Evolutionary conservation across 768 basidiomycete genomes (phyloP), one percentile per base, ranked within the genome.

Genomic region (Psilocybe azurescens): DNA sequence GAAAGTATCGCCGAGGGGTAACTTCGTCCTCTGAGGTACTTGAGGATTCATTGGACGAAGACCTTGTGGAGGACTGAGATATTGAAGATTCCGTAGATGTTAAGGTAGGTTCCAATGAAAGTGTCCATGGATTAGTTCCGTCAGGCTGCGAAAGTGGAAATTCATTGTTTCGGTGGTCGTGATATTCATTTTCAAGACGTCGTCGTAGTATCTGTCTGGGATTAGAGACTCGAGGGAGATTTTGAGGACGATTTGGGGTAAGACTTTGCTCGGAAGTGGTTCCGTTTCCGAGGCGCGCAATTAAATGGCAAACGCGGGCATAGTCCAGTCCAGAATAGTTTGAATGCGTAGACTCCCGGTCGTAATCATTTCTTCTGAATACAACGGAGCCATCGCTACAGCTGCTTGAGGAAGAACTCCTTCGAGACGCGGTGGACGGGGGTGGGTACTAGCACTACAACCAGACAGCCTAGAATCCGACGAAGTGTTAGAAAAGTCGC

Each of bases 81-180:
- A 63, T 52, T 47, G n/a, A 59, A 9, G 63, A 56, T 49, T 61
- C 61, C 13, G 61, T 63, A 13, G 60, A 60, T 30, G 68, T 55
- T 49, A 64, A 56, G 5, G 59, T 61, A 51, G 73, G 70, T 13
- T 70, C 70, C 44, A 74, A 61, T 5, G 71, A 70, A 49, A 74
- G 69, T 5, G 75, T 74, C 75, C 75, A 74, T 2, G 75, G 66
- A 51, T 69, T 63, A 50, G 70, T 62, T 16, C 72, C 73, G 44
- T 71, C 69, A 13, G 73, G 72, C 54, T 76, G 74, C 29, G 72
- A 66, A 24, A 74, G 58, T 14, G 55, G 54, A 24, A 68, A 51
- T 18, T 49, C 54, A 9, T 47, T 46, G 7, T 56, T 41, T 41
- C n/a, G 30, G 9, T n/a, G 30, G 2, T 50, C 47, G 36, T 28